A percentile compares a stretch with the other conserved stretches of the same genome.
Conservation (phyloP, 1,284 basidiomycete species). For the Malassezia sp. region DNA sequence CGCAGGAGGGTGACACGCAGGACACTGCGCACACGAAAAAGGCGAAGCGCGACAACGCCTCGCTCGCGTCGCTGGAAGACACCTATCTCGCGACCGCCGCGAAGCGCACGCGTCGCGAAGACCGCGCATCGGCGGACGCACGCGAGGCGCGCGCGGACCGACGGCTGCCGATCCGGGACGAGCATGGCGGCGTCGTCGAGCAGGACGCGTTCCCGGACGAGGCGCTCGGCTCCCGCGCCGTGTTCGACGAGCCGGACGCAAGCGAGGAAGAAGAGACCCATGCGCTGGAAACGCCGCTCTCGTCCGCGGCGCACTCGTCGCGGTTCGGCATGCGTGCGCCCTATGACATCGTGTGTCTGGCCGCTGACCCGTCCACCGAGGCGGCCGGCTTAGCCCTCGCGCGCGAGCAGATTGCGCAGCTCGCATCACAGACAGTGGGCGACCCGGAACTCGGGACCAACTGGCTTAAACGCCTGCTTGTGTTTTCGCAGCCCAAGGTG, state of each 20-base stretch:
- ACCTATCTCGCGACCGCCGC: conserved; percentile 20
- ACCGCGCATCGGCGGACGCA: conserved; percentile 6
- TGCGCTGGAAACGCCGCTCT: not conserved
- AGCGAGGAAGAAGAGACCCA: conserved; percentile 8
- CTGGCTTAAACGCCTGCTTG: conserved; percentile 27
- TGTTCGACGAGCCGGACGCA: conserved; percentile 15
- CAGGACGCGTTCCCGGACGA: not conserved
- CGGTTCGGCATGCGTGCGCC: conserved; percentile 34
- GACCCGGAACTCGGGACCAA: conserved; percentile 40
- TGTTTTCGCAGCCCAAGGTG: conserved; percentile 25
- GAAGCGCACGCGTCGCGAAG: conserved; percentile 21
- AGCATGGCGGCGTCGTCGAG: conserved; percentile 3
- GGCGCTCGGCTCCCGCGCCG: conserved; percentile 19
- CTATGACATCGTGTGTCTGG: conserved; percentile 25
- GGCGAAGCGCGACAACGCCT: no score
- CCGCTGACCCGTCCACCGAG: conserved; percentile 8
- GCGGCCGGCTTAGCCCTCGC: conserved; percentile 20
- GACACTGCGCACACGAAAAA: not conserved
- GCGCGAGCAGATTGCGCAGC: conserved; percentile 43
- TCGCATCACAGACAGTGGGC: conserved; percentile 35
- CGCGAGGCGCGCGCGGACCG: conserved; percentile 17
- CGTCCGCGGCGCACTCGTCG: conserved; percentile 23
- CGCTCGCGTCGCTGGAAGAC: conserved; percentile 25
- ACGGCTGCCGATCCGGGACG: conserved; percentile 16
- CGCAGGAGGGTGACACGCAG: not conserved